Evolutionary conservation across 306 rosid genomes (phyloP).

Genomic region (Lathyrus aphaca): DNA sequence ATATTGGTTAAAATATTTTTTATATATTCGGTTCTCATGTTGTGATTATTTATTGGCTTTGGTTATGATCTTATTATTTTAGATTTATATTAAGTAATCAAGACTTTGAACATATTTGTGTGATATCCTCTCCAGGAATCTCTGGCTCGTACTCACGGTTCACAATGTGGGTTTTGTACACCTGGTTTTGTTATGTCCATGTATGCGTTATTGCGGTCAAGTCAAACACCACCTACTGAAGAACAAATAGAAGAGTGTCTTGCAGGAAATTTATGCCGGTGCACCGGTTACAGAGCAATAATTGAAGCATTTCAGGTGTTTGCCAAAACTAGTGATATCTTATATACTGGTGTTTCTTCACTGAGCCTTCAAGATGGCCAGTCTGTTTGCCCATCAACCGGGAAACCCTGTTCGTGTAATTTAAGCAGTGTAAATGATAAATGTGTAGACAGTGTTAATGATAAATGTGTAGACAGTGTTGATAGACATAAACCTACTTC

Average conservation of each 20-base stretch:
- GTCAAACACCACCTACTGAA: conserved; percentile 74
- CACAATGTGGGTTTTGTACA: conserved; percentile 97
- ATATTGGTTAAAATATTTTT: conserved; percentile 10
- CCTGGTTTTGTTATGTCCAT: conserved; percentile 95
- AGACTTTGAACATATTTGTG: conserved; percentile 20
- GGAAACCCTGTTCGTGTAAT: conserved; percentile 84
- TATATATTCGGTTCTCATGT: conserved; percentile 30
- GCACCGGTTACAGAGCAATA: conserved; percentile 98
- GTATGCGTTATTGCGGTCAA: conserved; percentile 83
- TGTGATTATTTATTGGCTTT: conserved; percentile 9
- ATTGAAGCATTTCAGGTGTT: conserved; percentile 89
- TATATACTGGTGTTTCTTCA: conserved; percentile 64
- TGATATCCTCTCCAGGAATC: conserved; percentile 65
- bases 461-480: conserved; percentile 44
- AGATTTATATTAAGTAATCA: conserved; percentile 12
- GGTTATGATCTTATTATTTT: conserved; percentile 15
- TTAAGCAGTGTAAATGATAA: conserved; percentile 48
- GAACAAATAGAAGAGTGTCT: conserved; percentile 92
- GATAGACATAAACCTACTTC: conserved; percentile 55
- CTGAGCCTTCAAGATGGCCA: conserved; percentile 53
- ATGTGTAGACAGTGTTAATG: conserved; percentile 45
- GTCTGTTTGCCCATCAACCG: conserved; percentile 87
- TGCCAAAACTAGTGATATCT: conserved; percentile 70
- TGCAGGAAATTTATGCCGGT: conserved; percentile 92
- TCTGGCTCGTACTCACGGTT: conserved; percentile 81